Conservation (phyloP, 768 basidiomycete genomes). For the Lyophyllum shimeji region DNA sequence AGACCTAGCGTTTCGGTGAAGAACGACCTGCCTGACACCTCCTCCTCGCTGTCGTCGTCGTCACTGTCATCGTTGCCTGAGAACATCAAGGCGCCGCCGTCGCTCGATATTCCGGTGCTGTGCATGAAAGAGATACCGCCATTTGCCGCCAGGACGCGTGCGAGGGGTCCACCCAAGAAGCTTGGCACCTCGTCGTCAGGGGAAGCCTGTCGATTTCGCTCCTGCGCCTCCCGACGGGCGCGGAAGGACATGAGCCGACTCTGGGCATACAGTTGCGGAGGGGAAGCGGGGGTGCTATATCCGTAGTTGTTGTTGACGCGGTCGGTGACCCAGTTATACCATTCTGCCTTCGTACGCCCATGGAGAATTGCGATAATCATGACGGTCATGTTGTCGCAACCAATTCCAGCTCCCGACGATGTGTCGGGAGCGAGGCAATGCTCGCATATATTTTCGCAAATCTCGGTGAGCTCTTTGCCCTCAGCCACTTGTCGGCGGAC, state of each 20-base stretch:
- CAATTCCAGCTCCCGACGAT: constrained; percentile 86
- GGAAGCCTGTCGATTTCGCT: constrained; percentile 23
- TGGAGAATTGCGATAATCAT: constrained; percentile 86
- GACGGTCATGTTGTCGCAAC: constrained; percentile 99
- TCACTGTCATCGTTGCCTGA: constrained; percentile 58
- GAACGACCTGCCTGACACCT: constrained; percentile 35
- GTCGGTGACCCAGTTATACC: constrained; percentile 87
- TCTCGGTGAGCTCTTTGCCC: constrained; percentile 75
- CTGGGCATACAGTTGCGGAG: constrained; percentile 76
- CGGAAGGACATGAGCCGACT: constrained; percentile 64
- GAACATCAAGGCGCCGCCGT: constrained; percentile 59
- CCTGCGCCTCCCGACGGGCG: constrained; percentile 57
- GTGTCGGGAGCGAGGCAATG: constrained; percentile 94
- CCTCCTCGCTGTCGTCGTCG: constrained; percentile 47
- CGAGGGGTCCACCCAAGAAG: constrained; percentile 40
- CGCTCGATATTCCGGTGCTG: constrained; percentile 49
- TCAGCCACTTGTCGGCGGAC: constrained; percentile 80
- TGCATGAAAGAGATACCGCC: constrained; percentile 68
- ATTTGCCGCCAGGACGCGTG: constrained; percentile 47
- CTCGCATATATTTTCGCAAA: constrained; percentile 88
- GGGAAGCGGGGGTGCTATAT: constrained; percentile 69
- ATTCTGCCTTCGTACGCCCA: constrained; percentile 86
- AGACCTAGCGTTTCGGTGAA: constrained; percentile 49
- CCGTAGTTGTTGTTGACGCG: constrained; percentile 78
- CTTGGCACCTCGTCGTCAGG: constrained; percentile 34